These are phyloP conservation scores for Colletotrichum spaethianum DNA, from an alignment of 2,329 filamentous ascomycete genomes.

Conservation along the genomic window DNA sequence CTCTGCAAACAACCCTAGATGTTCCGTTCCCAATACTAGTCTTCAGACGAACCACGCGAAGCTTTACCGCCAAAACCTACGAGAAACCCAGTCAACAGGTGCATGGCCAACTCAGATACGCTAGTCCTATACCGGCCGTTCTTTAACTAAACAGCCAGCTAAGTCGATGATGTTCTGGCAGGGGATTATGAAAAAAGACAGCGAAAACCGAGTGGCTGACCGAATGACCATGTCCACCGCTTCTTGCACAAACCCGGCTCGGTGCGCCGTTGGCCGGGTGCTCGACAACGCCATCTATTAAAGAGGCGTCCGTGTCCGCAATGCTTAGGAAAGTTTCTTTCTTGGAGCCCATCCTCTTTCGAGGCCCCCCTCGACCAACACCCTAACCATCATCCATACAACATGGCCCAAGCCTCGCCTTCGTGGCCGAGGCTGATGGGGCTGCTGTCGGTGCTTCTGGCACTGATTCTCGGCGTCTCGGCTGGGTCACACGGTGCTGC, in stretches of 20 bases:
- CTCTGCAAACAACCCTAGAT: conserved; percentile 27
- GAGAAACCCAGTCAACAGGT: conserved; percentile 21
- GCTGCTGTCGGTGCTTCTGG: conserved; percentile 39
- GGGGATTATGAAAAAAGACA: conserved; percentile 12
- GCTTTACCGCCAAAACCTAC: conserved; percentile 34
- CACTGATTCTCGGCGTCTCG: conserved; percentile 35
- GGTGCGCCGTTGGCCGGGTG: conserved; percentile 28
- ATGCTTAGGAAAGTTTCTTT: conserved; percentile 8
- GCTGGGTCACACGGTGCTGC: conserved; percentile 32
- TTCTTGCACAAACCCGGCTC: conserved; percentile 15
- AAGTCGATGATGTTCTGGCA: conserved; percentile 8
- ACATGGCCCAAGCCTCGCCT: conserved; percentile 39
- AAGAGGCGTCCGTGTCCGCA: conserved; percentile 23
- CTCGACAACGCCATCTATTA: conserved; percentile 29
- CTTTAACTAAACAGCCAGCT: conserved; percentile 26
- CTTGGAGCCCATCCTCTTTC: conserved; percentile 39
- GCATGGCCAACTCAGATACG: conserved; percentile 20
- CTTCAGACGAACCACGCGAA: conserved; percentile 27
- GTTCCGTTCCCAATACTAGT: conserved; percentile 12
- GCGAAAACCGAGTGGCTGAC: conserved; percentile 28
- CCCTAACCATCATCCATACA: background rate
- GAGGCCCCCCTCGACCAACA: conserved; percentile 38
- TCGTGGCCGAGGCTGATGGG: conserved; percentile 39
- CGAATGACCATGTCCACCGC: conserved; percentile 28
- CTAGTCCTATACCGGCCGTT: conserved; percentile 19